These are phyloP conservation scores for Polytrichum formosum DNA, from an alignment of 225 moss, liverwort and hornwort species.

Conservation along the genomic window DNA sequence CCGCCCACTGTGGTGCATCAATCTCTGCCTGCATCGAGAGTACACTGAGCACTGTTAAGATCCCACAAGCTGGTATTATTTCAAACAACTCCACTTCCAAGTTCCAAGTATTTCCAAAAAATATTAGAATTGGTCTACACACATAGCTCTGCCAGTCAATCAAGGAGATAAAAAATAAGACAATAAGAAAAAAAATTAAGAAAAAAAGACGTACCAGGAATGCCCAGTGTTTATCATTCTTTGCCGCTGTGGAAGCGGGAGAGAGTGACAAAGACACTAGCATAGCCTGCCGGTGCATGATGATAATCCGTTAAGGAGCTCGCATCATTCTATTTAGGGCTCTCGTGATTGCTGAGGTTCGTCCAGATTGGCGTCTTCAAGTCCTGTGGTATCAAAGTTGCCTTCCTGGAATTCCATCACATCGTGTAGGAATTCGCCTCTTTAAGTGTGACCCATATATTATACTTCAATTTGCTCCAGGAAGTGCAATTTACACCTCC, in stretches of 20 bases:
- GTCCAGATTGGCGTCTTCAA: conserved; percentile 6
- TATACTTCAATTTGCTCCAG: not conserved
- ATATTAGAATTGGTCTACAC: too few species aligned
- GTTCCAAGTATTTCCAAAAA: too few species aligned
- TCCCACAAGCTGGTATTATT: too few species aligned
- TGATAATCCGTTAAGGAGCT: conserved; percentile 25
- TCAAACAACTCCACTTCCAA: too few species aligned
- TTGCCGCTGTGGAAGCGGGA: conserved; percentile 48
- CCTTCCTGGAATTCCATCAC: not conserved
- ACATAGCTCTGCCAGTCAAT: too few species aligned
- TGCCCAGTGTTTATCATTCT: conserved; percentile 54
- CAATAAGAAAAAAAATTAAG: too few species aligned
- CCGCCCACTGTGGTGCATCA: conserved; percentile 60
- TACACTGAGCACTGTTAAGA: not conserved
- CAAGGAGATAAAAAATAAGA: too few species aligned
- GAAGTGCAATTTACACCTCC: not conserved
- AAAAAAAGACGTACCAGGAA: conserved; percentile 32
- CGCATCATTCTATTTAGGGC: conserved; percentile 9
- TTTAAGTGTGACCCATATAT: not conserved
- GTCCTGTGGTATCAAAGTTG: conserved; percentile 6
- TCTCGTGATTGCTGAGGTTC: conserved; percentile 6
- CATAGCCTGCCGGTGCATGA: conserved; percentile 69
- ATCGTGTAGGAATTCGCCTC: not conserved
- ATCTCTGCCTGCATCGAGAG: conserved; percentile 41
- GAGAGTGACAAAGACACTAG: conserved; percentile 63